Evolutionary conservation across 352 stramenopile species (phyloP).

Genomic region (Phytopythium montanum): DNA sequence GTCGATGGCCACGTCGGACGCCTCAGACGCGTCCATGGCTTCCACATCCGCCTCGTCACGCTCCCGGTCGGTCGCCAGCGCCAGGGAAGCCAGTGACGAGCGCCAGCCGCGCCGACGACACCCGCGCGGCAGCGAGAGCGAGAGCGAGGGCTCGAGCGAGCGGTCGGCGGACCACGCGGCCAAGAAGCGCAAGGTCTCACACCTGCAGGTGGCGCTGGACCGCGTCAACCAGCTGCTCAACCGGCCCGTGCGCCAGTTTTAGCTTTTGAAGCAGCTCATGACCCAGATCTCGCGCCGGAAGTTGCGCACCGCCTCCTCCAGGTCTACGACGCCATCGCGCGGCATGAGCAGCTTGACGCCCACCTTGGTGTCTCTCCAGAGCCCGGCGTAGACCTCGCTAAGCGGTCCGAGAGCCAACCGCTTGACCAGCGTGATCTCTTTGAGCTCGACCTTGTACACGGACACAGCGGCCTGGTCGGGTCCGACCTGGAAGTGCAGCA

Average conservation of each 20-base stretch:
- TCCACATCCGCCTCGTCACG: constrained; percentile 15
- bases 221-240: constrained; percentile 75
- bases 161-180: constrained; percentile 29
- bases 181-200: constrained; percentile 70
- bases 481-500: constrained; percentile 66
- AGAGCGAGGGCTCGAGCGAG: constrained; percentile 12
- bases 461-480: constrained; percentile 58
- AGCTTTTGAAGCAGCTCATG: constrained; percentile 62
- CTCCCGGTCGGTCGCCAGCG: constrained; percentile 23
- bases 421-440: constrained; percentile 72
- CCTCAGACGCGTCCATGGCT: constrained; percentile 10
- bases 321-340: constrained; percentile 57
- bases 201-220: constrained; percentile 56
- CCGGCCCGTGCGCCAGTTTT: constrained; percentile 66
- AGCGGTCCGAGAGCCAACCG: constrained; percentile 63
- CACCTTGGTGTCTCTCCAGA: constrained; percentile 74
- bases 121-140: constrained; percentile 11
- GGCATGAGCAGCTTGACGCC: constrained; percentile 79
- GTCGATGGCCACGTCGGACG: constrained; percentile 5
- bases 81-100: constrained; percentile 16
- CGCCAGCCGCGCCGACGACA: constrained; percentile 12
- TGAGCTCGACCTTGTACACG: constrained; percentile 79
- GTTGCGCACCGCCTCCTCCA: constrained; percentile 75
- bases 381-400: constrained; percentile 71
- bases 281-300: constrained; percentile 82